Evolutionary conservation across 768 basidiomycete genomes (phyloP).

Genomic region (Cubamyces sp.): DNA sequence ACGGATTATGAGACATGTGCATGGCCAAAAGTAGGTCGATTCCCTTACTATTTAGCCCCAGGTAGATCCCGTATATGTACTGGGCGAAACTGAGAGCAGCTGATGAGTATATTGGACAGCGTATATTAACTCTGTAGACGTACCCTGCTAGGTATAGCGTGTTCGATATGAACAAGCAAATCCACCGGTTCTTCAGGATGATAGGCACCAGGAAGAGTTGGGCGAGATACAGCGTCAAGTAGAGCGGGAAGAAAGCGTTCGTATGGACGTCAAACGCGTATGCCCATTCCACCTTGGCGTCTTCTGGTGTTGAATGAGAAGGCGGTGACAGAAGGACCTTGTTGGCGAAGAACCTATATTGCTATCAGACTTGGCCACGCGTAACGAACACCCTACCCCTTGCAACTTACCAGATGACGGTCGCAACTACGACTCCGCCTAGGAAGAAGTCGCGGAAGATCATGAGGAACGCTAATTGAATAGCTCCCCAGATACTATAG

Average conservation of each 20-base stretch:
- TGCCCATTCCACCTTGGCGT: conserved; percentile 83
- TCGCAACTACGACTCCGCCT: conserved; percentile 73
- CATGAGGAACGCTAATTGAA: conserved; percentile 78
- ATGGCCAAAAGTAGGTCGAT: not conserved
- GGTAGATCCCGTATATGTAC: conserved; percentile 90
- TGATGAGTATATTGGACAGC: not conserved
- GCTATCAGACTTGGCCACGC: conserved; percentile 24
- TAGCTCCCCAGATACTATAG: conserved; percentile 54
- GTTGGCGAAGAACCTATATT: conserved; percentile 72
- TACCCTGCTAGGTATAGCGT: conserved; percentile 89
- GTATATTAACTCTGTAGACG: conserved; percentile 31
- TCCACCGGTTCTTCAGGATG: conserved; percentile 84
- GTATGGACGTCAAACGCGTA: conserved; percentile 98
- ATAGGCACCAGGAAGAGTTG: conserved; percentile 87
- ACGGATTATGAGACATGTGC: conserved; percentile 16
- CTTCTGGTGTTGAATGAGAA: conserved; percentile 70
- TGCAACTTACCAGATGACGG: conserved; percentile 67
- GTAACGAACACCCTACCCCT: not conserved
- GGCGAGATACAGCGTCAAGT: conserved; percentile 86
- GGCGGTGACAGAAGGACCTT: conserved; percentile 70
- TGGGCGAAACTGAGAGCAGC: conserved; percentile 68
- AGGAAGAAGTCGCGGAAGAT: conserved; percentile 87
- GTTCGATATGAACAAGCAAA: conserved; percentile 93
- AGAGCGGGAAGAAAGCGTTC: conserved; percentile 95
- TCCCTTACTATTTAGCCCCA: conserved; percentile 75